Evolutionary conservation across 2,329 filamentous ascomycete genomes (phyloP), one percentile per base, ranked within the genome.

Genomic region (Daldinia eschscholtzii): DNA sequence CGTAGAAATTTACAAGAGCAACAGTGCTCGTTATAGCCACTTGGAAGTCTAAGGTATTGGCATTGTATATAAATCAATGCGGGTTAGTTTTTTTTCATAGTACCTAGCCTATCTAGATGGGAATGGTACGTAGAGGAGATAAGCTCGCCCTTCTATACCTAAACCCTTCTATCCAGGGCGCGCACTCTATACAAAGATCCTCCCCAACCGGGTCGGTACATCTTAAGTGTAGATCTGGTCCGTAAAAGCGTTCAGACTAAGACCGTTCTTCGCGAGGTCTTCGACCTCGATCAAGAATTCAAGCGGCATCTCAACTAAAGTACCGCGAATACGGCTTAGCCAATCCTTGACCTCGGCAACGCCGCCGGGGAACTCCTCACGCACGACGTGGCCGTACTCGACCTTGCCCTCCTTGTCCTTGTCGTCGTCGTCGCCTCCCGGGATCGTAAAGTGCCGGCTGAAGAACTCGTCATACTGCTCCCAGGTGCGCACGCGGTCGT

Each of bases 261-360:
- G 75, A 0, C 94, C 93, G 73, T 93, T 88, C 84, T 94, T 91
- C 3, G 94, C 95, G 79, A 98, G 90, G 79, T 98, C 94, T 75
- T 93, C 88, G 7, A 88, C 87, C 37, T 94, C 92, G 75, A 91
- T 91, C 79, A 97, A 83, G 83, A 98, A 98, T 72, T 93, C 84
- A 73, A 98, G 83, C 30, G 94, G 93, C 94, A 98, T 98, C 84
- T 97, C 93, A 6, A 98, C 91, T 52, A 94, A 80, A 7, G 87
- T 92, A 1, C 92, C 92, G 67, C 89, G 86, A 42, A 94, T 84
- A 61, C 87, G 85, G 62, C 85, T 84, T 61, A 94, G 81, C 81
- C 89, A 86, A 57, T 91, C 88, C 82, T 93, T 94, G 66, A 94
- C 84, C 78, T 92, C 90, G n/a, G 83, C 83, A 50, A 91, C 89